phyloP scores from a whole-genome alignment of 768 basidiomycete species.

The Gelatoporia subvermispora region DNA sequence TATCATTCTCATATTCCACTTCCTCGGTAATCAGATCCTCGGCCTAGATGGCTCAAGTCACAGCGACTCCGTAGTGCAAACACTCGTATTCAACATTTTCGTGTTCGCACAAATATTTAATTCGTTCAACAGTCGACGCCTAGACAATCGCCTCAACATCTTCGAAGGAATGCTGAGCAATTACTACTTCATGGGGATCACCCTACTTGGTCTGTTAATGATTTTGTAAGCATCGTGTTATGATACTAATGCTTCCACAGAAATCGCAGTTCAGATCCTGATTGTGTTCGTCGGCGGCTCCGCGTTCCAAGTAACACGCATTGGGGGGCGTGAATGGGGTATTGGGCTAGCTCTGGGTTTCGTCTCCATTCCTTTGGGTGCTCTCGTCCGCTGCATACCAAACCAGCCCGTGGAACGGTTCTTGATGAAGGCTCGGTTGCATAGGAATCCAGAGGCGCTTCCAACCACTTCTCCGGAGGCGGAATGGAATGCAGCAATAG shows the following conservation, averaged over 20 bases:
- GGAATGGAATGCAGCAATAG: slow-evolving; percentile 75
- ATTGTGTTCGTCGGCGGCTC: slow-evolving; percentile 90
- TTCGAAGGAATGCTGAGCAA: slow-evolving; percentile 80
- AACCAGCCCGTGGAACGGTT: slow-evolving; percentile 71
- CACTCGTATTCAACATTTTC: slow-evolving; percentile 96
- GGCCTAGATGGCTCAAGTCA: slow-evolving; percentile 38
- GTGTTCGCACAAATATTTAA: slow-evolving; percentile 98
- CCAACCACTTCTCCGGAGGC: slow-evolving; percentile 59
- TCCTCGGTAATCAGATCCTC: slow-evolving; percentile 70
- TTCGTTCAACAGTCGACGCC: slow-evolving; percentile 83
- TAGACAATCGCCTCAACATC: slow-evolving; percentile 84
- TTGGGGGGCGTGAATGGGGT: slow-evolving; percentile 87
- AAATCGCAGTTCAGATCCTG: slow-evolving; percentile 79
- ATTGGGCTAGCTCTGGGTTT: slow-evolving; percentile 85
- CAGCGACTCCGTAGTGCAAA: slow-evolving; percentile 49
- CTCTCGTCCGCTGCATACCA: slow-evolving; percentile 73
- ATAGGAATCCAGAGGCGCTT: slow-evolving; percentile 60
- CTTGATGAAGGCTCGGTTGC: slow-evolving; percentile 50
- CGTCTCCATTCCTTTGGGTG: slow-evolving; percentile 85
- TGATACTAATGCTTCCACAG: slow-evolving; percentile 32
- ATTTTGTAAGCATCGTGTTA: neutral
- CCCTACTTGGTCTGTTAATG: slow-evolving; percentile 64
- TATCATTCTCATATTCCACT: slow-evolving; percentile 87
- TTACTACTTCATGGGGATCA: slow-evolving; percentile 80
- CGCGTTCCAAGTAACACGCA: slow-evolving; percentile 82